Conservation (phyloP, 768 basidiomycete genomes). For the Tricholoma terreum region DNA sequence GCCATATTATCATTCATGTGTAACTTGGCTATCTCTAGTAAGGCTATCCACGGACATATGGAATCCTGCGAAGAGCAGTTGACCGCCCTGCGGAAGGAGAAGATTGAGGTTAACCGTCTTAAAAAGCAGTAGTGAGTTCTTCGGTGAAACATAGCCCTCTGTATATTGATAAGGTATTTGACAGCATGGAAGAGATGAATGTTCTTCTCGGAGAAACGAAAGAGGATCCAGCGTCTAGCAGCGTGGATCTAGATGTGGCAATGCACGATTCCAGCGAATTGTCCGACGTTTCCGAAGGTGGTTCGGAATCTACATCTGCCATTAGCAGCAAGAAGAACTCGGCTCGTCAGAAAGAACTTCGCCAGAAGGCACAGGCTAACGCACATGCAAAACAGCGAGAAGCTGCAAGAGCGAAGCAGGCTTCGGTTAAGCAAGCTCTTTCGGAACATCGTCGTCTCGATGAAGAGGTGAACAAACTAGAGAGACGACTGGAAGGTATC, state of each 20-base stretch:
- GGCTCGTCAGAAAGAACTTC: constrained; percentile 49
- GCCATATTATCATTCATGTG: constrained; percentile 85
- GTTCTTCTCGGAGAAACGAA: constrained; percentile 56
- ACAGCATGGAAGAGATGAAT: constrained; percentile 73
- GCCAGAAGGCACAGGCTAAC: constrained; percentile 49
- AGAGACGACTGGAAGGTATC: constrained; percentile 77
- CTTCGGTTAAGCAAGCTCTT: constrained; percentile 75
- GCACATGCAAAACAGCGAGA: constrained; percentile 80
- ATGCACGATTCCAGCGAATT: constrained; percentile 71
- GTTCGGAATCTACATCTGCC: constrained; percentile 57
- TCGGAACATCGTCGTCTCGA: constrained; percentile 82
- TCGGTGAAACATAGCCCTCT: constrained; percentile 1
- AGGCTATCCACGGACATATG: constrained; percentile 83
- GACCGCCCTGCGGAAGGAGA: constrained; percentile 91
- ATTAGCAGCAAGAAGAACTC: constrained; percentile 42
- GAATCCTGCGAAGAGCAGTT: constrained; percentile 87
- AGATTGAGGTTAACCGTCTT: constrained; percentile 89
- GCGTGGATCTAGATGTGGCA: constrained; percentile 53
- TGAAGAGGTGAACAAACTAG: constrained; percentile 83
- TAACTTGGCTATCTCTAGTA: constrained; percentile 87
- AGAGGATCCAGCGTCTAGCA: constrained; percentile 41
- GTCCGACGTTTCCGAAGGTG: constrained; percentile 69
- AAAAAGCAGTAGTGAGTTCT: constrained; percentile 81
- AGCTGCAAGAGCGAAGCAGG: constrained; percentile 71
- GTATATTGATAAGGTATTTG: constrained; percentile 6